Percentiles rank a stretch among this genome's conserved stretches.
phyloP scores from a whole-genome alignment of 2,329 filamentous ascomycete species.

The Cercospora berteroae region DNA sequence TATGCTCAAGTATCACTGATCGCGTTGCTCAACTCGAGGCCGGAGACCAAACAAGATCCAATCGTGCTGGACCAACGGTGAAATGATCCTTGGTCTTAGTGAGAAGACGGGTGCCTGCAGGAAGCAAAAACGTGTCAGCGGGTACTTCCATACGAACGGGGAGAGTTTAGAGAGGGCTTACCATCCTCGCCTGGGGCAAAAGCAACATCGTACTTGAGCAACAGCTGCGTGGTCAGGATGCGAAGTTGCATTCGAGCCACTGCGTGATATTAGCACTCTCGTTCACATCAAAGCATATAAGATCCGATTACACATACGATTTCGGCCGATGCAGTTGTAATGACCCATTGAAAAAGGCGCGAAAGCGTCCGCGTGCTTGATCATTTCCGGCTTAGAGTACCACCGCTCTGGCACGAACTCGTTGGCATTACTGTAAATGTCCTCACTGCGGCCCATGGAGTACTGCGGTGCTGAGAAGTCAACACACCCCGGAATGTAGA shows the following conservation, averaged over 20 bases:
- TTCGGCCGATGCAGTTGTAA: conserved; percentile 41
- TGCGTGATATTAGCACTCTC: conserved; percentile 4
- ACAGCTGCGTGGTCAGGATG: conserved; percentile 37
- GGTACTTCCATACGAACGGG: background rate
- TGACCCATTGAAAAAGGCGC: conserved; percentile 39
- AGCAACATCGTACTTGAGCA: conserved; percentile 40
- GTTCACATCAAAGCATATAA: background rate
- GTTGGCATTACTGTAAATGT: conserved; percentile 33
- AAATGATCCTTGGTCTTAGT: conserved; percentile 41
- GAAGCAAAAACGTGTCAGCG: background rate
- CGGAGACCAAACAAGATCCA: conserved; percentile 24
- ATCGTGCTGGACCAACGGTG: conserved; percentile 31
- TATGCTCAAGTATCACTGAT: background rate
- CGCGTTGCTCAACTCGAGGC: conserved; percentile 9
- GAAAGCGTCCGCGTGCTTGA: conserved; percentile 40
- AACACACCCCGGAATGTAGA: conserved; percentile 36
- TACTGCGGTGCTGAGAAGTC: conserved; percentile 25
- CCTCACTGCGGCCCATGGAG: conserved; percentile 29
- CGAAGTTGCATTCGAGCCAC: conserved; percentile 42
- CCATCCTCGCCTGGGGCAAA: conserved; percentile 42
- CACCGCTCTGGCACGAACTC: conserved; percentile 41
- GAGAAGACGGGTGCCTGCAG: conserved; percentile 27
- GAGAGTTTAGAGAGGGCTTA: background rate
- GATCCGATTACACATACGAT: conserved; percentile 14
- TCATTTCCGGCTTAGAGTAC: conserved; percentile 37